Evolutionary conservation across 129 eudicot genomes (phyloP).

Genomic region (Rutidosis leptorrhynchoides): DNA sequence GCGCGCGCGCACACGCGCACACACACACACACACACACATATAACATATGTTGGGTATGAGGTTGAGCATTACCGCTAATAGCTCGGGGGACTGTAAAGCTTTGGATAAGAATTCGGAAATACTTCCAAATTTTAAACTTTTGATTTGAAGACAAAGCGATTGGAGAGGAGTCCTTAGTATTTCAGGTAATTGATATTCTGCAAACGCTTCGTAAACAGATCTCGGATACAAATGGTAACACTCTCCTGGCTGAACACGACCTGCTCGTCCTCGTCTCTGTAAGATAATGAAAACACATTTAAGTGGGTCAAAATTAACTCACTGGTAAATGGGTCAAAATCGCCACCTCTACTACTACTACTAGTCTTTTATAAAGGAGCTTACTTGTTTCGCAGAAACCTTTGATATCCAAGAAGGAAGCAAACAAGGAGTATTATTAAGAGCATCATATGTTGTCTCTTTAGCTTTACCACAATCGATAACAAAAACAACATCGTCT

Average conservation of each 20-base stretch:
- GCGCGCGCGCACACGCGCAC: too few relatives aligned
- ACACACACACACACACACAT: too few relatives aligned
- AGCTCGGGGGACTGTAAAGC: constrained; percentile 92
- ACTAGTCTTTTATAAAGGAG: not conserved
- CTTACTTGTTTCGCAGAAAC: constrained; percentile 90
- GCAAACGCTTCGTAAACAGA: constrained; percentile 85
- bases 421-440: constrained; percentile 89
- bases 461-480: constrained; percentile 98
- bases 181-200: constrained; percentile 93
- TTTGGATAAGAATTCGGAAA: constrained; percentile 81
- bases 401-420: constrained; percentile 97
- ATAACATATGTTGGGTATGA: constrained; percentile 7
- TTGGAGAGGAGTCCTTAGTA: constrained; percentile 92
- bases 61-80: constrained; percentile 68
- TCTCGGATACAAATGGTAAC: constrained; percentile 94
- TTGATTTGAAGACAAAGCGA: constrained; percentile 95
- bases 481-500: constrained; percentile 85
- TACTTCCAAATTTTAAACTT: constrained; percentile 87
- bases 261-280: constrained; percentile 99
- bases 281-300: too few relatives aligned
- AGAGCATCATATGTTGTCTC: constrained; percentile 97
- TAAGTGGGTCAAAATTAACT: too few relatives aligned
- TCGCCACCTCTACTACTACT: not conserved
- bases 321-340: not conserved
- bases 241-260: constrained; percentile 99